Conservation (phyloP, 75 land plant species). For the Selaginella moellendorffii region DNA sequence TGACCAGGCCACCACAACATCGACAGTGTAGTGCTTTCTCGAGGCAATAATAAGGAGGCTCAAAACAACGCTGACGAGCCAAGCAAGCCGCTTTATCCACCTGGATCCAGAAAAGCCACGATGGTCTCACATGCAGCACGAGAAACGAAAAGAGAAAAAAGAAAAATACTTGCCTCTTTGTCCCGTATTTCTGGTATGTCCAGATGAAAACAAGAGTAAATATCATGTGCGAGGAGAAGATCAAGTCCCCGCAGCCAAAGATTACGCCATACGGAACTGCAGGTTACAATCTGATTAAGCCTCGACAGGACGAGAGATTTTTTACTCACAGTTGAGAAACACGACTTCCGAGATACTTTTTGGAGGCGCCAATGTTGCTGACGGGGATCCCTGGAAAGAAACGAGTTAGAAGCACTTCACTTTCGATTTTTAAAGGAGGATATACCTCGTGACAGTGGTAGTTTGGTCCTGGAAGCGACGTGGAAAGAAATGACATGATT, state of each 20-base stretch:
- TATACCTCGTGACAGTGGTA: constrained; percentile 97
- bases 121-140: not conserved
- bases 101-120: constrained; percentile 21
- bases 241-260: constrained; percentile 97
- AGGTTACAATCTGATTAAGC: not conserved
- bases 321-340: constrained; percentile 54
- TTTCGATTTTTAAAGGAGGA: too few species aligned
- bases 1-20: constrained; percentile 93
- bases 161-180: constrained; percentile 32
- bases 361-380: constrained; percentile 77
- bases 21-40: constrained; percentile 91
- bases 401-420: too few species aligned
- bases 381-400: constrained; percentile 49
- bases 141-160: not conserved
- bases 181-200: constrained; percentile 80
- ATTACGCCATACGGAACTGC: constrained; percentile 88
- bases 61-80: constrained; percentile 43
- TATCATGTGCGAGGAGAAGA: constrained; percentile 99
- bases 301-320: not conserved
- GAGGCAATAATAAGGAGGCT: constrained; percentile 83
- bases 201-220: constrained; percentile 76
- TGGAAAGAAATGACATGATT: constrained; percentile 71
- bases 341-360: constrained; percentile 46
- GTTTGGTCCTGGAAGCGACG: constrained; percentile 96
- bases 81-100: constrained; percentile 62